Evolutionary conservation across 805 yeast genomes (phyloP).

Genomic region (Candida michaelii): DNA sequence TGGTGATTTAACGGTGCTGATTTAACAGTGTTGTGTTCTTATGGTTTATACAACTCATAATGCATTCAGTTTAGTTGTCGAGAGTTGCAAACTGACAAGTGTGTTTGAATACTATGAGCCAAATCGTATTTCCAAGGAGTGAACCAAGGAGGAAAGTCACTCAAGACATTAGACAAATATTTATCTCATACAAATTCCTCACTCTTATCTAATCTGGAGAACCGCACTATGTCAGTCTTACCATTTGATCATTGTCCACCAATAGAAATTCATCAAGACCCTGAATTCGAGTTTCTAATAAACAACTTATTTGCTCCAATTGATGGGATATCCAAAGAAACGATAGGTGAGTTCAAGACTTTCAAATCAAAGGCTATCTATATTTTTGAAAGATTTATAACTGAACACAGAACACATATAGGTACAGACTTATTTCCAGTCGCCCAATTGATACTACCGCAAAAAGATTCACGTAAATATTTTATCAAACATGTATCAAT

Average conservation of each 20-base stretch:
- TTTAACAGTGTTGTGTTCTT: no score
- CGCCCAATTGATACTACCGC: constrained; percentile 59
- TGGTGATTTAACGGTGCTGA: no score
- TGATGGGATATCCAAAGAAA: constrained; percentile 28
- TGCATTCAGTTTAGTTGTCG: no score
- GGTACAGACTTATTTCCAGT: constrained; percentile 63
- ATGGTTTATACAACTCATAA: no score
- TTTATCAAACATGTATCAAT: constrained; percentile 63
- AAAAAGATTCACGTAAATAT: constrained; percentile 61
- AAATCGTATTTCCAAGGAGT: no score
- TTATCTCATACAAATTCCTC: no score
- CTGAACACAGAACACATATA: constrained; percentile 34
- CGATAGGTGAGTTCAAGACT: constrained; percentile 23
- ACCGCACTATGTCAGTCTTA: constrained; percentile 1
- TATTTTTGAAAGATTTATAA: constrained; percentile 30
- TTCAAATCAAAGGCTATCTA: constrained; percentile 25
- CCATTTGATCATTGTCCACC: constrained; percentile 8
- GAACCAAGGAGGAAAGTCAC: no score
- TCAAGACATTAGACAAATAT: no score
- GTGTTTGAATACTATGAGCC: no score
- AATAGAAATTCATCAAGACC: constrained; percentile 41
- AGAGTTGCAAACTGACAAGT: no score
- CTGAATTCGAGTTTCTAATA: constrained; percentile 41
- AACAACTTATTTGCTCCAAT: constrained; percentile 43
- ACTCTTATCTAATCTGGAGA: no score